Base-by-base conservation (phyloP, 208 protist genomes). In the Trypanosoma melophagium region DNA sequence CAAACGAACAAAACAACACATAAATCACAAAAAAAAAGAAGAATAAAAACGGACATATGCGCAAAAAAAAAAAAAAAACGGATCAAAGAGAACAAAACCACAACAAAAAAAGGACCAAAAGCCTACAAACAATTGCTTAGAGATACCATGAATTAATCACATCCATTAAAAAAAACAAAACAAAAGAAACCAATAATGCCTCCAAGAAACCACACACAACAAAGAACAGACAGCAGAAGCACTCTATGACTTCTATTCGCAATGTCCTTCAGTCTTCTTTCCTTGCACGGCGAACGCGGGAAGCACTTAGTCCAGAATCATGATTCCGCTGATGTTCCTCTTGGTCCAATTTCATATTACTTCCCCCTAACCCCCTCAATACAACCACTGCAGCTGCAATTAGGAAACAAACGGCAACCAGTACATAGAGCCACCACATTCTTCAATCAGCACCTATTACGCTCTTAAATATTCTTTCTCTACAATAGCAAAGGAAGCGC, bases 351-450 rank as follows among this genome's bases (percentile, higher is more conserved):
- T 7, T 14, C 22, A 12, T 13, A 7, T 25, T 25, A 50, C 42
- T 24, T 49, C 42, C 21, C 24, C 25, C 10, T 35, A 5, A 35
- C 5, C 17, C 10, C n/a, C 24, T 66, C 49, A 58, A 8, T 5
- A 24, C 21, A 21, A 60, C 28, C 40, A 28, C 14, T 22, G 59
- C 49, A 0, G n/a, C 9, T 17, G 56, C 56, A 38, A 16, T 10
- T 10, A 69, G 19, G 22, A 69, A 2, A n/a, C 59, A 21, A 7
- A 52, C 38, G 7, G 40, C 63, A 19, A 58, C 9, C 9, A 60
- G 19, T 13, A 69, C 38, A 38, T 69, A 60, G 14, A 69, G 13
- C 45, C 45, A 66, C 45, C 45, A 66, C 61, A 66, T 66, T 22
- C 19, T 24, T 49, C 17, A 42, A 22, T 7, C 25, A 47, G 13